Base-by-base conservation (phyloP, 441 rosid genomes). In the Erodium trifolium region DNA sequence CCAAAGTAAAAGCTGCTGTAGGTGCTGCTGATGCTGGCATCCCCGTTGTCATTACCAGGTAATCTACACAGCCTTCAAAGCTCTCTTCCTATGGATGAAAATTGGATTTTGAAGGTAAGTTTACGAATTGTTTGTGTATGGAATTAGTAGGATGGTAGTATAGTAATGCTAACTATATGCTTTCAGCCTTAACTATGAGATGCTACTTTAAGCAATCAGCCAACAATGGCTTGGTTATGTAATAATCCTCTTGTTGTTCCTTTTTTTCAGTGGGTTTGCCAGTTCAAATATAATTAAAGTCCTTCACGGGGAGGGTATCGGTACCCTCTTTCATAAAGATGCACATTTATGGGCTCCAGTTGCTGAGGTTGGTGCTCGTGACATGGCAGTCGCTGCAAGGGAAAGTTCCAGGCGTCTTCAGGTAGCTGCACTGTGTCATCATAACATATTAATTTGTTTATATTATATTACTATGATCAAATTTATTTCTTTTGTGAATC, bases 371-470 rank as follows among this genome's bases (percentile, higher is more conserved):
- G 74, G 83, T 72, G 86, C 87, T 5, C 86, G 88, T 47, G 90
- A 89, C 14, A 92, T 95, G 99, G 98, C 99, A 75, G 89, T 90
- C 68, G 92, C 92, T 35, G 99, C 99, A 66, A 90, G 97, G 85
- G 99, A 95, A 65, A 81, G 98, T 79, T 89, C 99, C 67, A 86
- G 96, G 74, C 80, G 81, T 76, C 97, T 95, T 80, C 99, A 95
- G 98, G 99, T 94, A 80, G 31, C 63, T 57, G 7, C 11, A 63
- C 70, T 69, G 70, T 63, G 34, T 43, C n/a, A 31, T 43, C 68
- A 12, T 65, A 65, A 53, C 53, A 47, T 69, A 63, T 71, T 51
- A 34, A 62, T 64, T 63, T 55, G 75, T 47, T 63, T 43, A 65
- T 71, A 65, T 23, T 65, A 7, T 29, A 49, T 19, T 16, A 53